These are phyloP conservation scores for Eremochloa ophiuroides DNA, from an alignment of 176 grass and related monocot species.

Conservation along the genomic window DNA sequence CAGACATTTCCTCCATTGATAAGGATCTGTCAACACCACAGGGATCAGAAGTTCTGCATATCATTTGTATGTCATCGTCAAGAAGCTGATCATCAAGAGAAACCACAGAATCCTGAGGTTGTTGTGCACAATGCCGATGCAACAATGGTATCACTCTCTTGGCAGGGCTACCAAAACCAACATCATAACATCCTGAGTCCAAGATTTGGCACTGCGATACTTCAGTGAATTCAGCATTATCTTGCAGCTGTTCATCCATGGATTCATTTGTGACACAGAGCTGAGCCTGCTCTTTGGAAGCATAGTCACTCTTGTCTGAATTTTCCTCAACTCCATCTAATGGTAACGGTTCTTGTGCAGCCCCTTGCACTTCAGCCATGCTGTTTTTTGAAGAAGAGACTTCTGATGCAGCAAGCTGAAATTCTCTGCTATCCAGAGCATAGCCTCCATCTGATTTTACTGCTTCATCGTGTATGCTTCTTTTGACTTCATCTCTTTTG, in stretches of 20 bases:
- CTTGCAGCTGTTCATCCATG: conserved; percentile 21
- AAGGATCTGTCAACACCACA: conserved; percentile 33
- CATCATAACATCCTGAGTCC: conserved; percentile 3
- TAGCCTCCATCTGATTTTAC: background rate
- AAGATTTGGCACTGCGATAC: conserved; percentile 22
- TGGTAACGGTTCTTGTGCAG: background rate
- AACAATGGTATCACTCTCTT: background rate
- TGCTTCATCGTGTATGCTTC: background rate
- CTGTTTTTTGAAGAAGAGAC: background rate
- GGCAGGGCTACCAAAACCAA: conserved; percentile 18
- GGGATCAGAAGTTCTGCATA: conserved; percentile 27
- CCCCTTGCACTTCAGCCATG: conserved; percentile 2
- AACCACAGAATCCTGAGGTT: conserved; percentile 4
- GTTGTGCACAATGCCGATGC: background rate
- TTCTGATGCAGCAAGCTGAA: conserved; percentile 25
- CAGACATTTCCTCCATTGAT: conserved; percentile 46
- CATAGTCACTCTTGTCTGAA: conserved; percentile 10
- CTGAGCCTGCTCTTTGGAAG: conserved; percentile 15
- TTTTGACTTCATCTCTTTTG: background rate
- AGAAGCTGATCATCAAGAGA: conserved; percentile 32
- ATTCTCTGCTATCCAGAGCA: conserved; percentile 1
- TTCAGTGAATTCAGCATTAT: conserved; percentile 27
- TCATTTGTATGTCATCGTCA: conserved; percentile 16
- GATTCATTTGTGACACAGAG: conserved; percentile 1
- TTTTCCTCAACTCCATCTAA: conserved; percentile 2